Evolutionary conservation across 768 basidiomycete species (phyloP), one percentile per base, ranked within the genome.

Genomic region (Mycena latifolia): DNA sequence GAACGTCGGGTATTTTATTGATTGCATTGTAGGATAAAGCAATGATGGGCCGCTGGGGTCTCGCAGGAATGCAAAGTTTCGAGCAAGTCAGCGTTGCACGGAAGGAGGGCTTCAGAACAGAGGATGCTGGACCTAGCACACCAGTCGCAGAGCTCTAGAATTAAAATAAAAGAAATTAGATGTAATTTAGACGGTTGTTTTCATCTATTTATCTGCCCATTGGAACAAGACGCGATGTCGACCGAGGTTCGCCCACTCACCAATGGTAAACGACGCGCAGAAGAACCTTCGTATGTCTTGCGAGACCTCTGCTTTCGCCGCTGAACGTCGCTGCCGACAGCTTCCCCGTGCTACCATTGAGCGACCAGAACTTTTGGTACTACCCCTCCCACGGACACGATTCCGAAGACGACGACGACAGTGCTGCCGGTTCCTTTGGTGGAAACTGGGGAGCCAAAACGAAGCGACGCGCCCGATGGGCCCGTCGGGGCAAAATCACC

Each of bases 31-130:
- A 93, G 88, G 97, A 99, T 79, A 97, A 96, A 76, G 86, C 90
- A 12, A 94, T 98, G 95, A 93, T 99, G 89, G 81, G 78, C 6
- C 88, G 95, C 46, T 98, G 95, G 96, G 97, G 97, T 33, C 82
- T 99, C 31, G 83, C 91, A 66, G 96, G 96, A 33, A 95, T 98
- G 93, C 83, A 82, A 60, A 95, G 93, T 74, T 99, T 99, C 77
- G 92, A 93, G 74, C 91, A 95, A 73, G 74, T 77, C 24, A 83
- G 80, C 64, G 86, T 92, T 35, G 85, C 84, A 24, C 79, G 77
- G 61, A 89, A 88, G 72, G 89, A 89, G 75, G 80, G 73, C 24
- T 58, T 72, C n/a, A 75, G 74, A 28, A 6, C 33, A 35, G 33
- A 35, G 33, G 33, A 12, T 18, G 43, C 37, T 4, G 17, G 15